Conservation (phyloP, 768 basidiomycete species). For the Mycena galopus region DNA sequence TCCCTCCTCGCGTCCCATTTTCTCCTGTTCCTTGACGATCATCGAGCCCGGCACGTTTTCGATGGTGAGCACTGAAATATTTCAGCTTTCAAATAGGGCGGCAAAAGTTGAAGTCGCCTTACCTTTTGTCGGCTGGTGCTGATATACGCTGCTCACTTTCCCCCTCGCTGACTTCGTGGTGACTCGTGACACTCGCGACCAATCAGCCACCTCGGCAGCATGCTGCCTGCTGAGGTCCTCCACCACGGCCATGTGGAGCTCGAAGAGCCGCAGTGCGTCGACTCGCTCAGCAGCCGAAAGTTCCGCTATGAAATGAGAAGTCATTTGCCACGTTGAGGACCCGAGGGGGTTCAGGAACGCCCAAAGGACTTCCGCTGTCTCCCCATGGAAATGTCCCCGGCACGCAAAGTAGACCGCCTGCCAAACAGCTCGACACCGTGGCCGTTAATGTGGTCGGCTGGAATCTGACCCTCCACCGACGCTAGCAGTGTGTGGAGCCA, state of each 20-base stretch:
- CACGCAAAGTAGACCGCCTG: slow-evolving; percentile 28
- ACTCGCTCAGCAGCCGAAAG: slow-evolving; percentile 16
- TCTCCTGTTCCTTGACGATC: slow-evolving; percentile 9
- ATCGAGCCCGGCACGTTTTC: slow-evolving; percentile 14
- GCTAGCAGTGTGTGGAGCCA: slow-evolving; percentile 21
- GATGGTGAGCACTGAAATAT: slow-evolving; percentile 5
- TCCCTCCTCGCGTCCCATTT: background rate
- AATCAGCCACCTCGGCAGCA: slow-evolving; percentile 4
- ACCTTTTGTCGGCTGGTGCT: slow-evolving; percentile 7
- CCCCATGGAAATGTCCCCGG: slow-evolving; percentile 26
- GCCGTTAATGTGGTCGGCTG: slow-evolving; percentile 22
- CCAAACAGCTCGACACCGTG: slow-evolving; percentile 23
- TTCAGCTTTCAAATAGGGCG: background rate
- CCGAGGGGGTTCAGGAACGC: slow-evolving; percentile 24
- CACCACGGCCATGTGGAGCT: slow-evolving; percentile 21
- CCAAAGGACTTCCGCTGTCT: slow-evolving; percentile 28
- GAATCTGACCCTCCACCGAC: slow-evolving; percentile 20
- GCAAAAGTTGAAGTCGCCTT: background rate
- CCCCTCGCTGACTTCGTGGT: background rate
- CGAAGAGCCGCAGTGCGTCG: slow-evolving; percentile 14
- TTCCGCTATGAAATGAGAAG: background rate
- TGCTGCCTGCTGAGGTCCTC: slow-evolving; percentile 21
- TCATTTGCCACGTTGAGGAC: slow-evolving; percentile 24
- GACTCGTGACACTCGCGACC: background rate
- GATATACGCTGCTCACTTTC: slow-evolving; percentile 11